Evolutionary conservation across 2,329 filamentous ascomycete species (phyloP), one percentile per base, ranked within the genome.

Genomic region (Ampelomyces quisqualis): DNA sequence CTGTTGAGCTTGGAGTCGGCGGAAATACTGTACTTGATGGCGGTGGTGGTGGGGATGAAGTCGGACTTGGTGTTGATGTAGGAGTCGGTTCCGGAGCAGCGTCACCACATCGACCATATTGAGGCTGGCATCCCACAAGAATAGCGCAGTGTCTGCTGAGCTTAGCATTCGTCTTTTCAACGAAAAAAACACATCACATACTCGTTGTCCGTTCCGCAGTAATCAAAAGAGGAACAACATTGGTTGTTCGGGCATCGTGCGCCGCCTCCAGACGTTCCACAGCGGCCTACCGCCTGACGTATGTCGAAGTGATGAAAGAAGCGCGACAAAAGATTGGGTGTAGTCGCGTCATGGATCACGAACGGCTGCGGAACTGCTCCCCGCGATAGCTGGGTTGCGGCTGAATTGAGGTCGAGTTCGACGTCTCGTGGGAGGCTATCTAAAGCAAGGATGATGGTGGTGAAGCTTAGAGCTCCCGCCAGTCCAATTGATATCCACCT

Each of bases 41-140:
- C 9, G 43, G 40, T 1, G 52, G 42, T 3, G 56, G 40, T 2
- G 58, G 51, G 7, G 47, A 47, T 5, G 55, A 46, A n/a, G 53
- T 55, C 7, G 55, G 51, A 10, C 51, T 51, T 3, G 50, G 45
- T 2, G 49, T 53, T 3, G 55, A 42, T 6, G 51, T 54, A 5
- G 54, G 49, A 1, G 55, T 48, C 1, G 49, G 48, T 5, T 41
- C 46, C 4, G 47, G 47, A 17, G 51, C 44, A 13, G 45, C 40
- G 28, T 60, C 47, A 24, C 58, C 58, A 27, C 60, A 64, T 32
- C 58, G 41, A 23, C 60, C 58, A 35, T 51, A 64, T 7, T 55
- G 40, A 9, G 58, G 58, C 20, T 64, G 60, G 24, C 58, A 62
- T 23, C 56, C 57, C 5, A 57, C 58, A 11, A 64, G 37, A 2